Percentiles rank a stretch among this genome's conserved stretches.
Evolutionary conservation across 148 eudicot genomes (phyloP).

Genomic region (Pharnaceum exiguum): DNA sequence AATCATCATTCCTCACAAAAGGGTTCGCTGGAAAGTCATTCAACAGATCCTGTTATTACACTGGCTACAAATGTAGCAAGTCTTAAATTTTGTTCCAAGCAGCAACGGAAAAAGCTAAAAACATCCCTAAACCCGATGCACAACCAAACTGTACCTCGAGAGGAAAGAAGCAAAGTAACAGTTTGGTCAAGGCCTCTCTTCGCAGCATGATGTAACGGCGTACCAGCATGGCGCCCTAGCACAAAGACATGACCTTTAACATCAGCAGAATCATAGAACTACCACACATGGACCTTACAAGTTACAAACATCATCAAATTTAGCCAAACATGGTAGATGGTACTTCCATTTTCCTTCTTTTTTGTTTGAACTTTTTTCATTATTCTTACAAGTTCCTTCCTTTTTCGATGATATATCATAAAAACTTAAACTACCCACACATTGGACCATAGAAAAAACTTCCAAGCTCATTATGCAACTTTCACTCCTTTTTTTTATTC

Average conservation of each 20-base stretch:
- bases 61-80: not conserved
- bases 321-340: no score
- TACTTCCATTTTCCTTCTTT: no score
- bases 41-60: not conserved
- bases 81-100: not conserved
- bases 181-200: slow-evolving; percentile 47
- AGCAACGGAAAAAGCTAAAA: not conserved
- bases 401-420: no score
- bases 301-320: no score
- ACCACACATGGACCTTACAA: not conserved
- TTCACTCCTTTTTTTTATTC: no score
- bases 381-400: no score
- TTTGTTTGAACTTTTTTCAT: no score
- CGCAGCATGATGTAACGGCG: slow-evolving; percentile 64
- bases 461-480: no score
- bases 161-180: slow-evolving; percentile 45
- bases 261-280: not conserved
- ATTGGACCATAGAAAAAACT: no score
- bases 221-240: slow-evolving; percentile 54
- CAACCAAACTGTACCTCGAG: slow-evolving; percentile 44
- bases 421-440: no score
- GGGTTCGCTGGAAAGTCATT: slow-evolving; percentile 41
- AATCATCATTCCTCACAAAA: slow-evolving; percentile 47
- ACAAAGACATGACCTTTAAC: not conserved
- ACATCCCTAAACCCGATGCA: not conserved